These are phyloP conservation scores for Populus hybrid DNA, from an alignment of 441 rosid genomes.

Conservation along the genomic window DNA sequence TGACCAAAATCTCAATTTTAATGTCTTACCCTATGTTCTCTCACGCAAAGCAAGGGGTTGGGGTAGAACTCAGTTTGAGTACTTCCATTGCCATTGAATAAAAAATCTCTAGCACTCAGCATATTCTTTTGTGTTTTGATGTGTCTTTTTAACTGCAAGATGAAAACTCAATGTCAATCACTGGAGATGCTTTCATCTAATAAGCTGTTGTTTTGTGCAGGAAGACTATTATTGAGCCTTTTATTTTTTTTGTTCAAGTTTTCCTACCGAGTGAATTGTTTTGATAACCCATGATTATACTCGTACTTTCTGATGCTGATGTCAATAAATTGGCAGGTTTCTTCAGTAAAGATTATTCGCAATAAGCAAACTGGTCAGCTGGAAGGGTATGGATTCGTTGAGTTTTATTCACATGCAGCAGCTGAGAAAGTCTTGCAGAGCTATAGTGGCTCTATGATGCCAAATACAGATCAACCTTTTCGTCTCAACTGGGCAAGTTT, in stretches of 20 bases:
- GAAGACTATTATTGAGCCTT: neutral
- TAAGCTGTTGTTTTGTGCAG: neutral
- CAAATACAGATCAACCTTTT: conserved; percentile 72
- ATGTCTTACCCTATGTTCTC: neutral
- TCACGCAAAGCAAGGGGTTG: neutral
- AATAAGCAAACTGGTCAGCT: conserved; percentile 84
- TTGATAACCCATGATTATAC: neutral
- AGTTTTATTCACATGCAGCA: conserved; percentile 68
- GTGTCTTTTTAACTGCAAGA: neutral
- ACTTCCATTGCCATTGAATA: neutral
- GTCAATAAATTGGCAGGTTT: conserved; percentile 47
- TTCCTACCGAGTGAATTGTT: neutral
- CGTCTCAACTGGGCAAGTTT: conserved; percentile 98
- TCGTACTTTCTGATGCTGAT: conserved; percentile 15
- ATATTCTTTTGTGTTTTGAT: neutral
- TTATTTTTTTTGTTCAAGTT: neutral
- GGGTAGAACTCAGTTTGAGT: neutral
- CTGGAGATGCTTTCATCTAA: conserved; percentile 3
- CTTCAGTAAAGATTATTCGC: conserved; percentile 87
- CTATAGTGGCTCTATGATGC: conserved; percentile 62
- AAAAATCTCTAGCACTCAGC: neutral
- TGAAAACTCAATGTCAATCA: neutral
- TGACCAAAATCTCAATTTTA: neutral
- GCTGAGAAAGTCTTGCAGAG: conserved; percentile 84
- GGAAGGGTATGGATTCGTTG: conserved; percentile 96